phyloP scores from a whole-genome alignment of 2,329 filamentous ascomycete species.

The Talaromyces sp. region DNA sequence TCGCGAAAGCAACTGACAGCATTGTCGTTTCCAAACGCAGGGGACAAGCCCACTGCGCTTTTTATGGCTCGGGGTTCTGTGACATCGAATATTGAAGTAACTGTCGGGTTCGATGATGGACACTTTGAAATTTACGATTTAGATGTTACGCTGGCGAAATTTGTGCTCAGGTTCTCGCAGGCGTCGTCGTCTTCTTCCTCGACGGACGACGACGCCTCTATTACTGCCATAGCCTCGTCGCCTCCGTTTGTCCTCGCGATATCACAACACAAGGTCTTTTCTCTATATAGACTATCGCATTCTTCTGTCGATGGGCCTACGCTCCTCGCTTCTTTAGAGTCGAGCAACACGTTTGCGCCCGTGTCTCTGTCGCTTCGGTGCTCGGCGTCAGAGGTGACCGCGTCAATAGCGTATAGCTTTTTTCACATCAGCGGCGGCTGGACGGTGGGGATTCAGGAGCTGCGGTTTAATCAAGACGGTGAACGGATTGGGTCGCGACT shows the following conservation, averaged over 20 bases:
- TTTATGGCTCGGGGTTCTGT: slow-evolving; percentile 19
- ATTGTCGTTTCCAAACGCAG: slow-evolving; percentile 45
- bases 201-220: slow-evolving; percentile 42
- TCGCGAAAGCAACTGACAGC: slow-evolving; percentile 57
- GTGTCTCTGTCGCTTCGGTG: slow-evolving; percentile 78
- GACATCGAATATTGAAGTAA: slow-evolving; percentile 51
- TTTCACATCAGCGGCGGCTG: slow-evolving; percentile 73
- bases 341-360: slow-evolving; percentile 72
- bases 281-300: slow-evolving; percentile 63
- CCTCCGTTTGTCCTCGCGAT: slow-evolving; percentile 76
- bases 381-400: slow-evolving; percentile 60
- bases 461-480: slow-evolving; percentile 59
- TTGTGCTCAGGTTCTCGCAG: slow-evolving; percentile 56
- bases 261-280: slow-evolving; percentile 68
- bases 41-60: slow-evolving; percentile 58
- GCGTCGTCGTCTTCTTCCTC: slow-evolving; percentile 54
- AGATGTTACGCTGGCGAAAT: slow-evolving; percentile 37
- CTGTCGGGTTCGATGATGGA: slow-evolving; percentile 68
- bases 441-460: slow-evolving; percentile 88
- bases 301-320: slow-evolving; percentile 36
- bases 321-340: slow-evolving; percentile 73
- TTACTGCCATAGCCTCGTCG: slow-evolving; percentile 67
- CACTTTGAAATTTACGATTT: slow-evolving; percentile 67
- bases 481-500: slow-evolving; percentile 35
- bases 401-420: slow-evolving; percentile 82